Percentiles rank a stretch among this genome's conserved stretches.
Evolutionary conservation across 169 alveolate genomes (phyloP).

Genomic region (Plasmodium inui): DNA sequence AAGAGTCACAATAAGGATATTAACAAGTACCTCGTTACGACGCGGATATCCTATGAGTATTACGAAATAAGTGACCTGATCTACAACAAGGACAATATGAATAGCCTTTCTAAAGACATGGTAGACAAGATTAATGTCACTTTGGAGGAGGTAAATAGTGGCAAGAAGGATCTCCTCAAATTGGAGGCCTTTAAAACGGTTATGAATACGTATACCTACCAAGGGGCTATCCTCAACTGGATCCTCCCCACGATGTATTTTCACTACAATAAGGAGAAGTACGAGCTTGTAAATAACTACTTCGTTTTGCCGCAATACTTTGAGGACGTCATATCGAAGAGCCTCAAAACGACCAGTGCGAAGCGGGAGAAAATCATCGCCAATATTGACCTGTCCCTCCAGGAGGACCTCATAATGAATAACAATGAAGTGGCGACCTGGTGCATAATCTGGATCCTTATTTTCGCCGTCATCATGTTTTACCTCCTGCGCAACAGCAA

Average conservation of each 20-base stretch:
- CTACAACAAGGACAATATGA: slow-evolving; percentile 51
- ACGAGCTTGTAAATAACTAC: slow-evolving; percentile 36
- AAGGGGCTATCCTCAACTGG: slow-evolving; percentile 56
- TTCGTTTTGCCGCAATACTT: slow-evolving; percentile 70
- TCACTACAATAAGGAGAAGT: slow-evolving; percentile 60
- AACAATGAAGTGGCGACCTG: slow-evolving; percentile 62
- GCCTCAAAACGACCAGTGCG: slow-evolving; percentile 64
- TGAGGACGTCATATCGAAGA: slow-evolving; percentile 54
- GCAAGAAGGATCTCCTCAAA: slow-evolving; percentile 20
- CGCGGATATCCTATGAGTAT: slow-evolving; percentile 68
- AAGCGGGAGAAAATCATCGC: slow-evolving; percentile 71
- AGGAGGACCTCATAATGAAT: slow-evolving; percentile 71
- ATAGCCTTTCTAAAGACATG: slow-evolving; percentile 13
- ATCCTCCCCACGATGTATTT: slow-evolving; percentile 56
- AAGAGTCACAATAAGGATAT: slow-evolving; percentile 64
- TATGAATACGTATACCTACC: slow-evolving; percentile 61
- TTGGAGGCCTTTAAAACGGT: slow-evolving; percentile 41
- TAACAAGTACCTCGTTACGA: slow-evolving; percentile 28
- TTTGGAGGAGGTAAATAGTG: slow-evolving; percentile 32
- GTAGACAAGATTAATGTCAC: slow-evolving; percentile 22
- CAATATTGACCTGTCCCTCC: slow-evolving; percentile 63
- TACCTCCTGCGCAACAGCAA: slow-evolving; percentile 41
- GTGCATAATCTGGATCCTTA: slow-evolving; percentile 52
- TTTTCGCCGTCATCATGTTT: slow-evolving; percentile 30
- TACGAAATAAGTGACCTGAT: slow-evolving; percentile 55